Evolutionary conservation across 202 grass and related monocot species (phyloP).

Genomic region (Setaria italica): DNA sequence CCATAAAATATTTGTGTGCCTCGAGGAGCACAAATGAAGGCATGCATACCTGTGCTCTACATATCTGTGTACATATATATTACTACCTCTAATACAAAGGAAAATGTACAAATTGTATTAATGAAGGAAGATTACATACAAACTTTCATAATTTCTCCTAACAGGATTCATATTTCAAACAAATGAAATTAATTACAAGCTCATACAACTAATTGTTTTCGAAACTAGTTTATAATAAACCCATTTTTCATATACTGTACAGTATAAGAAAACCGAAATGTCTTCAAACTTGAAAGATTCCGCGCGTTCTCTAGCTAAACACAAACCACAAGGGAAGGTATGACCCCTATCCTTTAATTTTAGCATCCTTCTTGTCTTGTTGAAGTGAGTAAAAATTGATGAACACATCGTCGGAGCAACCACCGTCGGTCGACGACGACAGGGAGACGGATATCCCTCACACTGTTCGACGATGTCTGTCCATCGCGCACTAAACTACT

Average conservation of each 20-base stretch:
- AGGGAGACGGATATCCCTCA: conserved; percentile 51
- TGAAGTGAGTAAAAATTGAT: neutral
- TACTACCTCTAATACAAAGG: neutral
- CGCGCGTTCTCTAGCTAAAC: neutral
- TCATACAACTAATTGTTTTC: neutral
- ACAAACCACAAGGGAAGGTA: too few species aligned
- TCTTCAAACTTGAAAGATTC: too few species aligned
- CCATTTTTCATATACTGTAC: neutral
- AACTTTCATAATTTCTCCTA: neutral
- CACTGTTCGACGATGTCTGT: conserved; percentile 31
- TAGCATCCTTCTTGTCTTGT: neutral
- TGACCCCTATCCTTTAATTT: neutral
- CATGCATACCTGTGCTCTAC: neutral
- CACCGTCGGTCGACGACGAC: neutral
- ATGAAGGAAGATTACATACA: neutral
- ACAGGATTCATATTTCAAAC: neutral
- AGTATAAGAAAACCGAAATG: neutral
- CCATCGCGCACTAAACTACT: neutral
- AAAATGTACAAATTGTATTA: neutral
- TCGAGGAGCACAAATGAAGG: neutral
- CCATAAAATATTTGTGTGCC: neutral
- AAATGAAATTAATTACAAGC: neutral
- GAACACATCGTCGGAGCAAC: neutral
- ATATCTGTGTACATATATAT: too few species aligned
- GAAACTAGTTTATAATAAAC: neutral